Evolutionary conservation across 2,329 filamentous ascomycete species (phyloP).

Genomic region (Xylaria sp.): DNA sequence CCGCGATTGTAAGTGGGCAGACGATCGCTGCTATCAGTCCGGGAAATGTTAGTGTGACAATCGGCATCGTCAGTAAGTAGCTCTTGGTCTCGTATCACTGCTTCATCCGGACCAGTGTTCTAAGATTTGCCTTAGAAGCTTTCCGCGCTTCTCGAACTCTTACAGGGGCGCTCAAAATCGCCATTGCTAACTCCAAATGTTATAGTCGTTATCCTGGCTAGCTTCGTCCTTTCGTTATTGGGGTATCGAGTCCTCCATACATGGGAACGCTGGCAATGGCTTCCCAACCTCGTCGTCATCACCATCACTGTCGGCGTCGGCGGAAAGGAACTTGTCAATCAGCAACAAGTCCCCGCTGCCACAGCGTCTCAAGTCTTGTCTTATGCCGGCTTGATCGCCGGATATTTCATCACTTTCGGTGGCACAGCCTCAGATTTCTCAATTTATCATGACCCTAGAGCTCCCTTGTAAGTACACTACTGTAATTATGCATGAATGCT

Average conservation of each 20-base stretch:
- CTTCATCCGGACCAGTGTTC: too few relatives aligned
- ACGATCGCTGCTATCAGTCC: constrained; percentile 60
- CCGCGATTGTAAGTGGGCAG: constrained; percentile 66
- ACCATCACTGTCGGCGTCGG: constrained; percentile 64
- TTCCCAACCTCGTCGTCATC: constrained; percentile 63
- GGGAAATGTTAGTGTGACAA: constrained; percentile 59
- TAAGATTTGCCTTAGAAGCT: background rate
- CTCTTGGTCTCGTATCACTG: background rate
- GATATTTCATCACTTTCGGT: constrained; percentile 65
- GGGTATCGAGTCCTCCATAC: constrained; percentile 65
- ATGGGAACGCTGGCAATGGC: constrained; percentile 67
- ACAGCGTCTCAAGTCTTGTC: constrained; percentile 50
- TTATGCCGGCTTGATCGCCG: constrained; percentile 60
- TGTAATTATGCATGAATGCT: too few relatives aligned
- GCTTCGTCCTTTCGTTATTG: constrained; percentile 64
- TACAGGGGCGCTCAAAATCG: background rate
- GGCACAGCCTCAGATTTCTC: constrained; percentile 66
- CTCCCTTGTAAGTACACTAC: constrained; percentile 30
- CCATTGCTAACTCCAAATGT: background rate
- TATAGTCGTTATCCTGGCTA: constrained; percentile 59
- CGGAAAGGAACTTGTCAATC: constrained; percentile 55
- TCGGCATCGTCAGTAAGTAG: constrained; percentile 61
- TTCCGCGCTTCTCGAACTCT: background rate
- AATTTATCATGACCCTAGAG: constrained; percentile 62
- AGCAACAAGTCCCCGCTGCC: constrained; percentile 36